Evolutionary conservation across 2,329 filamentous ascomycete genomes (phyloP).

Genomic region (Sordariomycetes sp.): DNA sequence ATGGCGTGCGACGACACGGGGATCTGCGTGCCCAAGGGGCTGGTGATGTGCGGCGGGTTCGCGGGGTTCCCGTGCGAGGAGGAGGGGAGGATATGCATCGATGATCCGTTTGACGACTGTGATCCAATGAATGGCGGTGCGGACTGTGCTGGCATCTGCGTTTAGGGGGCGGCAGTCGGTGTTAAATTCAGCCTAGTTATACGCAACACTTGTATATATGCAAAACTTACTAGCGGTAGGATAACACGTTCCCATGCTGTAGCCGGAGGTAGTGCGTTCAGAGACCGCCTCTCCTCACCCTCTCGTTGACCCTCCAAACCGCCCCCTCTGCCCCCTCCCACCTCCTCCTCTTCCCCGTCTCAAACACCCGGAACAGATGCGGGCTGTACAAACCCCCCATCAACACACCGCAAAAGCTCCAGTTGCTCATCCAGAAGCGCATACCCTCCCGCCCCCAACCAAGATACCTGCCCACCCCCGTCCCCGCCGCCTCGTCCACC

Average conservation of each 20-base stretch:
- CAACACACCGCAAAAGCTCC: conserved; percentile 22
- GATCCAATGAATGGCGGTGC: background rate
- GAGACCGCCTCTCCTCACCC: background rate
- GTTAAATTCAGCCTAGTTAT: background rate
- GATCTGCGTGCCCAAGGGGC: conserved; percentile 15
- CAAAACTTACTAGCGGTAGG: background rate
- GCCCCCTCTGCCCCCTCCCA: conserved; percentile 27
- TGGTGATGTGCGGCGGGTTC: conserved; percentile 2
- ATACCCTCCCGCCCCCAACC: conserved; percentile 28
- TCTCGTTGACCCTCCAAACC: conserved; percentile 11
- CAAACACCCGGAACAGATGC: conserved; percentile 28
- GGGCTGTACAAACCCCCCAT: conserved; percentile 28
- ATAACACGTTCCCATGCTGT: background rate
- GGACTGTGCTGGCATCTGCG: background rate
- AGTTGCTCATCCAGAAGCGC: conserved; percentile 28
- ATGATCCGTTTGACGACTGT: background rate
- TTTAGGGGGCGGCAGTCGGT: background rate
- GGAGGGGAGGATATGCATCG: background rate
- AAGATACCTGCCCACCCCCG: conserved; percentile 25
- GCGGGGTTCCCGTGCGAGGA: background rate
- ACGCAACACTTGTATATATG: background rate
- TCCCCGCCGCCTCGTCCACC: conserved; percentile 29
- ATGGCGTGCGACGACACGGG: conserved; percentile 22
- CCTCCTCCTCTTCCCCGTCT: conserved; percentile 22
- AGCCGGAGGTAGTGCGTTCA: background rate